phyloP scores from a whole-genome alignment of 257 asterid genomes.

The Przewalskia tangutica region DNA sequence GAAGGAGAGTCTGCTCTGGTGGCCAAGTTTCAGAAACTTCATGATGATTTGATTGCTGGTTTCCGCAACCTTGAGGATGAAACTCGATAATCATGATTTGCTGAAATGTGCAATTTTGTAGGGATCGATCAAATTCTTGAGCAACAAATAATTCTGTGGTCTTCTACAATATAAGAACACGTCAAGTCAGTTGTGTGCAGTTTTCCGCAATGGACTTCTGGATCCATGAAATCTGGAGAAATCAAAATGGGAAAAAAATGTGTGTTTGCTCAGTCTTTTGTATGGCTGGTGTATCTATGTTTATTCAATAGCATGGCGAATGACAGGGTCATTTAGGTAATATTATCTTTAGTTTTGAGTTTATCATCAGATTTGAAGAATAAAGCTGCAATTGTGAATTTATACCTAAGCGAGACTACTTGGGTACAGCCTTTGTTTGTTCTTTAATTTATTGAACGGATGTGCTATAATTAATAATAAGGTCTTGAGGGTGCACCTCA shows the following conservation, averaged over 20 bases:
- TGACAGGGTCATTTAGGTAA: neutral
- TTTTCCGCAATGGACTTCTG: neutral
- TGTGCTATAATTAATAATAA: neutral
- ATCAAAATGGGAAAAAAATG: slow-evolving; percentile 14
- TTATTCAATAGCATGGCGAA: slow-evolving; percentile 9
- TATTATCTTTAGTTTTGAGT: neutral
- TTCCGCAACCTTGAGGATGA: slow-evolving; percentile 98
- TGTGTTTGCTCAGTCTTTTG: slow-evolving; percentile 17
- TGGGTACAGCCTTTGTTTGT: slow-evolving; percentile 3
- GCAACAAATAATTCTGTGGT: slow-evolving; percentile 1
- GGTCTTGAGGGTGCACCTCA: neutral
- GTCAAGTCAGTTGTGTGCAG: slow-evolving; percentile 1
- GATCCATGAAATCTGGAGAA: slow-evolving; percentile 12
- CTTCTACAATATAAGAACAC: slow-evolving; percentile 7
- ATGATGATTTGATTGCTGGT: slow-evolving; percentile 84
- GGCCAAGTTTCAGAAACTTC: slow-evolving; percentile 71
- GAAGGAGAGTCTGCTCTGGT: slow-evolving; percentile 83
- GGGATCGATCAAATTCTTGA: neutral
- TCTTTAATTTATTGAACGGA: neutral
- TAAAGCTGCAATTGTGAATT: neutral
- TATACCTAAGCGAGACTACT: neutral
- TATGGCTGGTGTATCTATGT: slow-evolving; percentile 28
- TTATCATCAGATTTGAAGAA: neutral
- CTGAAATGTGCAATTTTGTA: neutral
- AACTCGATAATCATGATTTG: slow-evolving; percentile 40